phyloP scores from a whole-genome alignment of 2,329 filamentous ascomycete genomes.

The Teratosphaeria nubilosa region DNA sequence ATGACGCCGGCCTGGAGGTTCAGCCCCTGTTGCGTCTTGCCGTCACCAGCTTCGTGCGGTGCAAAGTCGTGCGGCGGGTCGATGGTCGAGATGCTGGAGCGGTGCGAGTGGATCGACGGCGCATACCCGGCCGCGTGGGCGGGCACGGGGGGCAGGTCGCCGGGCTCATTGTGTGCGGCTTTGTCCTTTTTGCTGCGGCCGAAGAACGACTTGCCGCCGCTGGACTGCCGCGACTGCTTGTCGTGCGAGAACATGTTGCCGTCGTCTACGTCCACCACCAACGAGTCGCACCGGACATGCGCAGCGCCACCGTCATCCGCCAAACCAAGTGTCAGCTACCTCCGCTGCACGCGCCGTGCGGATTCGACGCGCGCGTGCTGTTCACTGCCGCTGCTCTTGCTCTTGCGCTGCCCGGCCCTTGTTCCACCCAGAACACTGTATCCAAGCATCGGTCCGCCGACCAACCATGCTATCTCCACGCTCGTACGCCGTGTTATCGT shows the following conservation, averaged over 20 bases:
- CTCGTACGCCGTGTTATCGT: neutral
- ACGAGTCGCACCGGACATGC: neutral
- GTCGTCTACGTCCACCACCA: neutral
- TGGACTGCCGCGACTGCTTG: slow-evolving; percentile 75
- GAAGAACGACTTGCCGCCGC: slow-evolving; percentile 75
- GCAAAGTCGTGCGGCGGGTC: slow-evolving; percentile 3
- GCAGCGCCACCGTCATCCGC: neutral
- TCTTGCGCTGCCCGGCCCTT: neutral
- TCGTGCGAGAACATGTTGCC: slow-evolving; percentile 33
- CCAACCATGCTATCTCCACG: neutral
- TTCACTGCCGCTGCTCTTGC: neutral
- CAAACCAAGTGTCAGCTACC: neutral
- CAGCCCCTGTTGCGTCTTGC: slow-evolving; percentile 40
- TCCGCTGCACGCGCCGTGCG: neutral
- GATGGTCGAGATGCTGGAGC: slow-evolving; percentile 26
- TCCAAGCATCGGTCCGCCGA: neutral
- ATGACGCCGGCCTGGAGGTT: slow-evolving; percentile 73
- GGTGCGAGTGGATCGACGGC: slow-evolving; percentile 38
- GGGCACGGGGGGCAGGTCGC: slow-evolving; percentile 29
- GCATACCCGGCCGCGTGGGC: slow-evolving; percentile 36
- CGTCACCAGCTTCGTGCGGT: slow-evolving; percentile 28
- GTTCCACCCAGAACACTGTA: neutral
- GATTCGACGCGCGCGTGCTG: neutral
- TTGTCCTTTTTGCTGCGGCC: slow-evolving; percentile 71
- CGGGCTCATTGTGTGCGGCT: slow-evolving; percentile 47